phyloP scores from a whole-genome alignment of 1,284 basidiomycete genomes.

The Pascua sp. region DNA sequence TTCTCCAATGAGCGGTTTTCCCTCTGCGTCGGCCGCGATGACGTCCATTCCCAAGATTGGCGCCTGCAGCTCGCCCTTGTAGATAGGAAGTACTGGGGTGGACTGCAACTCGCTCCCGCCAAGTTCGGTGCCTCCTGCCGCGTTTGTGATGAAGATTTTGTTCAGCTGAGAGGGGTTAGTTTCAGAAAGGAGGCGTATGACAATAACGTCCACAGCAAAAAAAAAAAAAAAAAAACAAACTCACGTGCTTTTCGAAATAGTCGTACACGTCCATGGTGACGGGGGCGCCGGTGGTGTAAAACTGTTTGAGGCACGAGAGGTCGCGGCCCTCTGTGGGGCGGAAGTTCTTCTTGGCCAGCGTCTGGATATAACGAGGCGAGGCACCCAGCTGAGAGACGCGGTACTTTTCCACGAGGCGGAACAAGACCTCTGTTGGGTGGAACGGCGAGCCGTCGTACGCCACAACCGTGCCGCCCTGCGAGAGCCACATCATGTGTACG shows the following conservation, averaged over 20 bases:
- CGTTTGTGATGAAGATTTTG: slow-evolving; percentile 31
- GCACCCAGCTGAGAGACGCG: slow-evolving; percentile 35
- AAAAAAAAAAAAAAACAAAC: too few relatives aligned
- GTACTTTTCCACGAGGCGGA: slow-evolving; percentile 30
- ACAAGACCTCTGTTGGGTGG: slow-evolving; percentile 32
- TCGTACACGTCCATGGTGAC: slow-evolving; percentile 32
- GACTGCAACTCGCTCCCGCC: slow-evolving; percentile 34
- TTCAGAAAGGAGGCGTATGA: slow-evolving; percentile 11
- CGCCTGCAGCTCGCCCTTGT: slow-evolving; percentile 38
- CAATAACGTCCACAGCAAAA: too few relatives aligned
- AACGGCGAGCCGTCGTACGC: slow-evolving; percentile 43
- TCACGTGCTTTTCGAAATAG: slow-evolving; percentile 1
- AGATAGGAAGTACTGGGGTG: slow-evolving; percentile 29
- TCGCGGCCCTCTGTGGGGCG: slow-evolving; percentile 18
- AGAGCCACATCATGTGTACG: slow-evolving; percentile 28
- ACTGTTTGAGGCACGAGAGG: slow-evolving; percentile 27
- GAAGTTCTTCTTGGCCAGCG: slow-evolving; percentile 16
- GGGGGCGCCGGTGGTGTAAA: slow-evolving; percentile 39
- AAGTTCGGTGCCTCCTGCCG: slow-evolving; percentile 40
- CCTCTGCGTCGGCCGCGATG: slow-evolving; percentile 18
- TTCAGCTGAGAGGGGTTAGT: slow-evolving; percentile 5
- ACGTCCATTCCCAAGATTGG: slow-evolving; percentile 39
- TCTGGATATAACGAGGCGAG: slow-evolving; percentile 33
- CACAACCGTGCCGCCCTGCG: slow-evolving; percentile 31
- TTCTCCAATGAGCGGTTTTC: slow-evolving; percentile 15